Percentiles rank a stretch among this genome's conserved stretches.
Evolutionary conservation across 768 basidiomycete species (phyloP).

Genomic region (Amanita muscaria): DNA sequence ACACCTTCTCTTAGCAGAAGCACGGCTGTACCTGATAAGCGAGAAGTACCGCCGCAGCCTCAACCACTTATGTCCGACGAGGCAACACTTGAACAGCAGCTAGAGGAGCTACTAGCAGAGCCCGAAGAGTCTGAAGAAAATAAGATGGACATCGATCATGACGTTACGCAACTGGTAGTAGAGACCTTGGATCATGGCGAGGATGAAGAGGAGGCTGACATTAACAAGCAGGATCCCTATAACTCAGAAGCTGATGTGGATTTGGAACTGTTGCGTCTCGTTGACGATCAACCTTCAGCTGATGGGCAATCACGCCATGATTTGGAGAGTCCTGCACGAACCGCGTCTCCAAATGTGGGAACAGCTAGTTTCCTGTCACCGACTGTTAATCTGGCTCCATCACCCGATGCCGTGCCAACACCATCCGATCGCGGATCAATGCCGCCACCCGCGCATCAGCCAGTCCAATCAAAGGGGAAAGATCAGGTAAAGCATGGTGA

Average conservation of each 20-base stretch:
- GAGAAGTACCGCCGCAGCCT: conserved; percentile 6
- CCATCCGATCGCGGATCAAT: conserved; percentile 46
- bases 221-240: conserved; percentile 18
- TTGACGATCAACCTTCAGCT: conserved; percentile 38
- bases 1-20: conserved; percentile 6
- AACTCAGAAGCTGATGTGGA: conserved; percentile 41
- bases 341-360: neutral
- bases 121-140: conserved; percentile 24
- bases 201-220: conserved; percentile 9
- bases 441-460: conserved; percentile 38
- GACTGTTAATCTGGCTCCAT: conserved; percentile 1
- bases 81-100: conserved; percentile 36
- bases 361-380: too few relatives aligned
- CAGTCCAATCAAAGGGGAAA: conserved; percentile 17
- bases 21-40: too few relatives aligned
- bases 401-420: conserved; percentile 16
- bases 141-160: conserved; percentile 37
- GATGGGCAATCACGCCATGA: neutral
- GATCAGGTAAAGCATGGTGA: conserved; percentile 20
- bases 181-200: conserved; percentile 27
- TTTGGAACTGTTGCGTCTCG: conserved; percentile 60
- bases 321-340: neutral
- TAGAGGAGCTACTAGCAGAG: conserved; percentile 30
- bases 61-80: conserved; percentile 22
- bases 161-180: conserved; percentile 34